Base-by-base conservation (phyloP, 2,329 filamentous ascomycete genomes). In the Pseudocercospora vitis region DNA sequence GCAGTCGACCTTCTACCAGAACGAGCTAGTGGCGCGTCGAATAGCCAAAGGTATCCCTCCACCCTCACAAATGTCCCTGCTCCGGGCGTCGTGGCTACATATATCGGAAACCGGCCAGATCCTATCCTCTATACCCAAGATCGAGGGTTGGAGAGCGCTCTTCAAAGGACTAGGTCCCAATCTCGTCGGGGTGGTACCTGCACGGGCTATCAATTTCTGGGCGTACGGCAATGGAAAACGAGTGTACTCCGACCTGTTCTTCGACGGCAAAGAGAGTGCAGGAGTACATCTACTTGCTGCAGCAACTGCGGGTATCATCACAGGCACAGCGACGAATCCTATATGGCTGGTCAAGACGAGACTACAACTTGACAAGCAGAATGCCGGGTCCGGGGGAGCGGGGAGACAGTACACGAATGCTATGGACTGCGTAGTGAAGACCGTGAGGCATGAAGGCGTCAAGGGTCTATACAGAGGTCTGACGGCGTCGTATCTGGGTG, bases 271-370 rank as follows among this genome's bases (percentile, higher is more conserved):
- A 63, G 82, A 91, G 67, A 81, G 83, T 11, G 81, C 87, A 0
- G 87, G 83, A 78, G 85, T 96, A 8, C 90, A 96, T 70, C 78
- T 96, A 7, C 76, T 82, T 42, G 86, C 90, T 1, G 91, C 88
- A 4, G 83, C 88, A 1, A 78, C 81, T 12, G 91, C 91, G 1
- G 91, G 91, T 2, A 82, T 96, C 37, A 85, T 86, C 5, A 96
- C 92, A 0, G 89, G 89, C 42, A 96, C 92, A 1, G 89, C 87
- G 18, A 97, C 91, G 31, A 96, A 96, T 72, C 91, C 91, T 1
- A 96, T 97, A 67, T 97, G 91, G 91, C 81, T 97, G 59, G 84
- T 97, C 68, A 97, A 97, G 79, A 97, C 91, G 33, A 80, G 91
- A 26, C 71, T 97, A 63, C 91, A 97, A 74, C 81, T 97, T 28